Base-by-base conservation (phyloP, 2,329 filamentous ascomycete genomes). In the Xylaria sp. region DNA sequence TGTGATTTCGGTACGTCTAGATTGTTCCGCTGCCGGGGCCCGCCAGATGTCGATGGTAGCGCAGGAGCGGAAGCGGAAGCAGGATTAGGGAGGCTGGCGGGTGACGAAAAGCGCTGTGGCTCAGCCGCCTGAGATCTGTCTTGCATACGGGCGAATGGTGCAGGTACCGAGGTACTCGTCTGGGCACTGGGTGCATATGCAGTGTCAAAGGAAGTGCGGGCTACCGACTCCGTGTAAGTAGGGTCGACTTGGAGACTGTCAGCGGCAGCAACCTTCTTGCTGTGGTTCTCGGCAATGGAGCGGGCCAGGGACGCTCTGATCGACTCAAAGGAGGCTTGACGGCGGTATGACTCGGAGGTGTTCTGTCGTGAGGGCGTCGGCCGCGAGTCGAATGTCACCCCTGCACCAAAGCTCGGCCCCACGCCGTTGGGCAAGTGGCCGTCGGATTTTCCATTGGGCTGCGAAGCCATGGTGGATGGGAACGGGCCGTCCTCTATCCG, bases 21-120 rank as follows among this genome's bases (percentile, higher is more conserved):
- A 0, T 91, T 96, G 75, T 96, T 89, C 65, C 92, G 86, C 62
- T 96, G 91, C 73, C 89, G 88, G 53, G 93, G 77, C 37, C 79
- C 77, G 11, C 80, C 79, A 7, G 83, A 78, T 46, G 86, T 80
- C 50, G 80, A 73, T 59, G 80, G 76, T 2, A 75, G 72, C 39
- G 76, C 76, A n/a, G 83, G 81, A 1, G 80, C 76, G 10, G 80
- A 77, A 35, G 76, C 71, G 35, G 73, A 74, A 44, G 74, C 70
- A 16, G 74, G 67, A 30, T 75, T 70, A 57, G 76, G 75, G 67
- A 85, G 83, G 68, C 83, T 69, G 54, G 87, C 80, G 8, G 88
- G 86, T 1, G 86, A 86, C 3, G 87, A 88, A 66, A 86, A 85
- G 69, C 85, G 80, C 62, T 88, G 83, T 16, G 80, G 76, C 52